These are phyloP conservation scores for Globisporangium barbulae DNA, from an alignment of 352 stramenopile species.

Conservation along the genomic window DNA sequence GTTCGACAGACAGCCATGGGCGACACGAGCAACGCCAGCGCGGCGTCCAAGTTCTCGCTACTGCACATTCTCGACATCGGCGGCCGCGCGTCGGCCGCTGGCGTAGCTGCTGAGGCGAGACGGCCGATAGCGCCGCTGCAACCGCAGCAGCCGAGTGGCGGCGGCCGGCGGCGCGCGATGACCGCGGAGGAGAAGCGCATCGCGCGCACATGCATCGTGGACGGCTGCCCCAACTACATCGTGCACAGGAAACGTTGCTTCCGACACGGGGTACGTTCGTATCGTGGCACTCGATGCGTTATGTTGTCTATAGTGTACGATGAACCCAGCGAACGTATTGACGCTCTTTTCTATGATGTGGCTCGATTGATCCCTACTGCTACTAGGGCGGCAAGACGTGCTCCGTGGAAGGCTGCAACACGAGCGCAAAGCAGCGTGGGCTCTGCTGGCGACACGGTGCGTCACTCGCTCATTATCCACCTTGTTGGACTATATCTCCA, in stretches of 20 bases:
- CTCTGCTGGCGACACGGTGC: slow-evolving; percentile 22
- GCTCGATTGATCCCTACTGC: too few relatives aligned
- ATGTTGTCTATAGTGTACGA: not conserved
- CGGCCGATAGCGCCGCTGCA: too few relatives aligned
- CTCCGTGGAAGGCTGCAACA: slow-evolving; percentile 21
- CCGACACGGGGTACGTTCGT: slow-evolving; percentile 23
- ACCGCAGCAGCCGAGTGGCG: too few relatives aligned
- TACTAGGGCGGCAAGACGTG: slow-evolving; percentile 33
- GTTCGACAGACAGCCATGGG: too few relatives aligned
- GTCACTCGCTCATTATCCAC: too few relatives aligned
- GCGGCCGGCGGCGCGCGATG: not conserved
- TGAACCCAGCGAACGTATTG: not conserved
- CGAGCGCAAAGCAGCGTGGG: slow-evolving; percentile 26
- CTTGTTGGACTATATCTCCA: too few relatives aligned
- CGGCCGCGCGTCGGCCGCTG: too few relatives aligned
- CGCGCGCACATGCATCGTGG: slow-evolving; percentile 26
- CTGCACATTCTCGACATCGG: too few relatives aligned
- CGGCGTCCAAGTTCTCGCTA: too few relatives aligned
- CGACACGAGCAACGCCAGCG: too few relatives aligned
- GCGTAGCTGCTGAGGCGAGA: too few relatives aligned
- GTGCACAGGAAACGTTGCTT: slow-evolving; percentile 41
- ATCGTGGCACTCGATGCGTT: not conserved
- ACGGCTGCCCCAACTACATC: slow-evolving; percentile 42
- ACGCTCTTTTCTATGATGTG: too few relatives aligned
- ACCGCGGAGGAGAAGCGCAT: slow-evolving; percentile 30